A percentile compares a stretch with the other conserved stretches of the same genome.
Evolutionary conservation across 345 rosid species (phyloP).

Genomic region (Mercurialis annua): DNA sequence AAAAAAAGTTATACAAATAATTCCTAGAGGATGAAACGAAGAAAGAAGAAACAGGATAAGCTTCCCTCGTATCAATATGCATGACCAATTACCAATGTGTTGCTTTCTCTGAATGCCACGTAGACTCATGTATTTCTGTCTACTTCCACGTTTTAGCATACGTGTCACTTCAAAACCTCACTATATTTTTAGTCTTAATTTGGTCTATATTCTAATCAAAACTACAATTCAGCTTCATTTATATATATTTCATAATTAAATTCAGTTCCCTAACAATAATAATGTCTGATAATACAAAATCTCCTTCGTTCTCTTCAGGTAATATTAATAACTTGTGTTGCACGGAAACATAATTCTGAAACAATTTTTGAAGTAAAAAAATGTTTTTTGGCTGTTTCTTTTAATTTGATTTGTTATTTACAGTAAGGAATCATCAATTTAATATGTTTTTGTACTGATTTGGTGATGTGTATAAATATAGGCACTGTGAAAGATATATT

Average conservation of each 20-base stretch:
- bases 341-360: no score
- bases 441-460: not conserved
- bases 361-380: no score
- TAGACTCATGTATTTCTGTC: not conserved
- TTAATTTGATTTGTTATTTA: no score
- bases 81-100: conserved; percentile 8
- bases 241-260: not conserved
- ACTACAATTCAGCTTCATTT: not conserved
- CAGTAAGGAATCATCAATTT: no score
- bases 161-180: not conserved
- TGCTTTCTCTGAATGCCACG: not conserved
- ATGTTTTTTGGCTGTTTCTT: no score
- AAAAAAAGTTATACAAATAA: no score
- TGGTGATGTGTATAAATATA: conserved; percentile 1
- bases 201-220: not conserved
- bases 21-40: no score
- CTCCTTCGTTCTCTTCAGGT: conserved; percentile 7
- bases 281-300: conserved; percentile 3
- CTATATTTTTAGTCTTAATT: no score
- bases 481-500: conserved; percentile 33
- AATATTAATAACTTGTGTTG: not conserved
- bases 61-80: not conserved
- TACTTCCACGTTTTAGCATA: conserved; percentile 13
- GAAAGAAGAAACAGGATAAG: not conserved
- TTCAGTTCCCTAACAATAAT: not conserved